Base-by-base conservation (phyloP, 768 basidiomycete genomes). In the Leccinum ochraceum region DNA sequence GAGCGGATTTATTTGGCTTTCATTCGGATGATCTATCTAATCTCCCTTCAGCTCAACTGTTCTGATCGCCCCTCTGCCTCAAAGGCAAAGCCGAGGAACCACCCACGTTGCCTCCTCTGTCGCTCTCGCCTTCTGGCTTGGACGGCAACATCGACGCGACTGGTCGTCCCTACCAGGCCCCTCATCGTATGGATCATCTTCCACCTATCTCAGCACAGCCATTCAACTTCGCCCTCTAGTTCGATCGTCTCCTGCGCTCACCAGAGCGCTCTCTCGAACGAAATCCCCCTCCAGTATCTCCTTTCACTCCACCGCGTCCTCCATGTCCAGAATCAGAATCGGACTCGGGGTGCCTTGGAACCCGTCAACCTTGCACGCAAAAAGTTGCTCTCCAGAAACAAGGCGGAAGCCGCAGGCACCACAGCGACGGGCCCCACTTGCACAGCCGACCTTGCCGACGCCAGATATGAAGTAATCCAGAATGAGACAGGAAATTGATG, bases 221-320 rank as follows among this genome's bases (percentile, higher is more conserved):
- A 26, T 26, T 26, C 26, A 26, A 26, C 1, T 26, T 26, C 4
- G 26, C 3, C 26, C 26, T 26, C 26, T 7, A 39, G 60, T 26
- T 26, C 26, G 26, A 26, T 26, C 58, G 1, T 57, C 52, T 59
- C 67, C 57, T 53, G 54, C 22, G 37, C 53, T 64, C 69, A 28
- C 28, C 28, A 28, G 72, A 57, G 71, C 28, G 28, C 28, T 28
- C 28, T 28, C 28, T 28, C 76, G 22, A 49, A 79, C 80, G 51
- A 81, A 80, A 28, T 88, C 88, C 2, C 76, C 84, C 9, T 86
- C 88, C 56, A 82, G 75, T 70, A 63, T 86, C 46, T 82, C 85
- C 59, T 67, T 73, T 37, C 77, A 72, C 50, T 80, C 82, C 53
- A 76, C 79, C 36, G 76, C 80, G 24, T 76, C 76, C 22, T 81